Conservation (phyloP, 2,329 filamentous ascomycete genomes). For the Bimuria novae-zelandiae region DNA sequence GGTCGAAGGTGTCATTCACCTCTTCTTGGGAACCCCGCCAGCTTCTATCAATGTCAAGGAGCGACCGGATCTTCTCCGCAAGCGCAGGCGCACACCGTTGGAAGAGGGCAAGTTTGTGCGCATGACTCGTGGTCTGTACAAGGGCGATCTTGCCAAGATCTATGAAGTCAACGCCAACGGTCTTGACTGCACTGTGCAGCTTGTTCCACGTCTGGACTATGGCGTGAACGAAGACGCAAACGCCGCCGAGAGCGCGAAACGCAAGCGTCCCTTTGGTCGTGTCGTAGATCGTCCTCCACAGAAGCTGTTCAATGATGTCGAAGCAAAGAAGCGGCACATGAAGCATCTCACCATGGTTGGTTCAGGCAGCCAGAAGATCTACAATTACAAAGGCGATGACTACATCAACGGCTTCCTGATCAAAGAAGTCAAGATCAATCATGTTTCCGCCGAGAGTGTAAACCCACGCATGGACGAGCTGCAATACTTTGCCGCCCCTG, state of each 20-base stretch:
- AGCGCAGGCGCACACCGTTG: conserved; percentile 78
- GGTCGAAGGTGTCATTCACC: conserved; percentile 82
- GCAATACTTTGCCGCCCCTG: conserved; percentile 86
- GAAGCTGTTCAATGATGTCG: conserved; percentile 87
- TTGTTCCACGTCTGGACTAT: conserved; percentile 92
- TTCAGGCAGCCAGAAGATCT: conserved; percentile 67
- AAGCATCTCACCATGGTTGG: conserved; percentile 61
- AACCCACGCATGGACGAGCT: conserved; percentile 94
- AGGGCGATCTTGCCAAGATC: conserved; percentile 88
- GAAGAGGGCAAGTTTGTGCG: conserved; percentile 92
- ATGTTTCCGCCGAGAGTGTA: conserved; percentile 83
- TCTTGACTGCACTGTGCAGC: conserved; percentile 80
- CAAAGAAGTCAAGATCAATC: conserved; percentile 90
- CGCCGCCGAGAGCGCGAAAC: conserved; percentile 63
- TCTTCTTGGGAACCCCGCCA: conserved; percentile 86
- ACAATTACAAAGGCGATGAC: conserved; percentile 83
- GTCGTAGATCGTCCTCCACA: conserved; percentile 77
- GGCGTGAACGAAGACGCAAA: conserved; percentile 79
- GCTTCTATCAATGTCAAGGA: conserved; percentile 93
- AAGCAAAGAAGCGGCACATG: conserved; percentile 86
- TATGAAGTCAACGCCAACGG: conserved; percentile 93
- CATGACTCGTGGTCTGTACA: conserved; percentile 80
- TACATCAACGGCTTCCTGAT: conserved; percentile 93
- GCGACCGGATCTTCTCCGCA: conserved; percentile 93
- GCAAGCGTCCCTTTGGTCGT: conserved; percentile 67